Evolutionary conservation across 768 basidiomycete genomes (phyloP), one percentile per base, ranked within the genome.

Genomic region (Mycena epipterygia): DNA sequence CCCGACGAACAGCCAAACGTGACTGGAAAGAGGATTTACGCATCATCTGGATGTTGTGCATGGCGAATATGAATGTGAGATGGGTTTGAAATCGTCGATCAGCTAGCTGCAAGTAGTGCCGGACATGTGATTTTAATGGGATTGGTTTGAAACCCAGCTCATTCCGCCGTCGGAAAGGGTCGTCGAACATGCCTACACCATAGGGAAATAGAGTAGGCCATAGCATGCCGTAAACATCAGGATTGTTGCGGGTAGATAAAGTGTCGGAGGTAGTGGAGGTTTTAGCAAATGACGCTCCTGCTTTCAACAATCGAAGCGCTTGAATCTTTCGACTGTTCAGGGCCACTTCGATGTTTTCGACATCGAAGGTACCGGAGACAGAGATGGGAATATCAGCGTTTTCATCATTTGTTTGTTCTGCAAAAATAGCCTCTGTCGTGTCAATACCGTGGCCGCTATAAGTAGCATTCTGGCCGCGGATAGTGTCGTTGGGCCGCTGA

Each of bases 11-110:
- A 2, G 57, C 66, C 17, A 67, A 30, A 5, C 41, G 29, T 8
- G 72, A 67, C 21, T 62, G 49, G 16, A 42, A 64, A 9, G 66
- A 63, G 6, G 70, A 63, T 32, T 53, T 56, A 5, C 67, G 60
- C 13, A 63, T 37, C 61, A 71, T 59, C 19, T 71, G 52, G 6
- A 75, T 53, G 59, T 73, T 73, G 21, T 68, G 56, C 56, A 68
- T 66, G 12, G 71, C 68, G 48, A 75, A 73, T 2, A 44, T 21
- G 32, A 65, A 75, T 1, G 61, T 61, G 12, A 65, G 16, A 64
- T 75, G 74, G 8, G 49, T 66, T 48, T 70, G 67, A 37, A 75
- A 73, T 6, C 61, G 56, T n/a, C 51, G 41, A 32, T 68, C 69
- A 5, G 57, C 41, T 2, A 68, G 35, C 23, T 60, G 56, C 21